These are phyloP conservation scores for Pythium myriotylum DNA, from an alignment of 352 stramenopile genomes.

Conservation along the genomic window DNA sequence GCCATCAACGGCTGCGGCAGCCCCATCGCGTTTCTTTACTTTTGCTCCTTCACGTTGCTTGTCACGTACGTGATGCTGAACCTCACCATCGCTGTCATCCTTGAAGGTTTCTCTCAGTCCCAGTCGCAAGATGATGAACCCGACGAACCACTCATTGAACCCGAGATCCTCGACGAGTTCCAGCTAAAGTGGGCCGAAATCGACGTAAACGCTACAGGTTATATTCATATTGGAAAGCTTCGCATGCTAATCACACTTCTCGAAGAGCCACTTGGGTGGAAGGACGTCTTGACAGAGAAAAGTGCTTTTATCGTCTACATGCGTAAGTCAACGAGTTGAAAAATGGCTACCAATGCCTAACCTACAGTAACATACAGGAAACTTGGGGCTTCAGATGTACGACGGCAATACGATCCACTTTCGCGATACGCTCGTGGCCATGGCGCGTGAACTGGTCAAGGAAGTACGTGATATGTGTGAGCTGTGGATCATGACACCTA, in stretches of 20 bases:
- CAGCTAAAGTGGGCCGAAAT: slow-evolving; percentile 87
- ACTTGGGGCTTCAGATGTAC: slow-evolving; percentile 78
- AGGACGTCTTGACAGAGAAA: slow-evolving; percentile 44
- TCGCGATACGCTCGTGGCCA: slow-evolving; percentile 82
- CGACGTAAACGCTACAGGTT: slow-evolving; percentile 84
- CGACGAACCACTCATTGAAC: slow-evolving; percentile 87
- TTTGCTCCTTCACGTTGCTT: slow-evolving; percentile 89
- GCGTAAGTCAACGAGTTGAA: slow-evolving; percentile 43
- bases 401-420: slow-evolving; percentile 86
- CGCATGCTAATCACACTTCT: slow-evolving; percentile 75
- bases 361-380: neutral
- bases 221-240: slow-evolving; percentile 79
- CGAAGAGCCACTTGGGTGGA: slow-evolving; percentile 71
- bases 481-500: no score
- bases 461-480: slow-evolving; percentile 37
- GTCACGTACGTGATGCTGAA: slow-evolving; percentile 91
- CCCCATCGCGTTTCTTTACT: slow-evolving; percentile 63
- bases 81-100: slow-evolving; percentile 91
- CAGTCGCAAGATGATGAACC: slow-evolving; percentile 50
- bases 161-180: slow-evolving; percentile 89
- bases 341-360: no score
- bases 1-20: slow-evolving; percentile 73
- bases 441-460: slow-evolving; percentile 81
- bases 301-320: slow-evolving; percentile 55
- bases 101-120: slow-evolving; percentile 85